Percentiles rank a stretch among this genome's conserved stretches.
phyloP scores from a whole-genome alignment of 2,329 filamentous ascomycete genomes.

The Colletotrichum cordylinicola region DNA sequence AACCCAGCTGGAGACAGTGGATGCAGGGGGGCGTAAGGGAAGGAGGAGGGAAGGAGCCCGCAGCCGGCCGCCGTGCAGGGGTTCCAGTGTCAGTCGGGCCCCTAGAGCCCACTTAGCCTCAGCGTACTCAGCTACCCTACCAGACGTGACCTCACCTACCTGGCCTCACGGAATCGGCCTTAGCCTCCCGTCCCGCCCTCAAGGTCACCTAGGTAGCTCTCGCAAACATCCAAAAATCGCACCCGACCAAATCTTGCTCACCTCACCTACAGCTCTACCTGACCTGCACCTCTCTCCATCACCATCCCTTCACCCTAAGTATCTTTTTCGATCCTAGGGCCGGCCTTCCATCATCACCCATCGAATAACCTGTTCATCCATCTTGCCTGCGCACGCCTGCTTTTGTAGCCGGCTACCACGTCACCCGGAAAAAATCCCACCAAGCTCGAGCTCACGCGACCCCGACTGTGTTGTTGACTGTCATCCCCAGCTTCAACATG shows the following conservation, averaged over 20 bases:
- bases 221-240: background rate
- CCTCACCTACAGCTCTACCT: background rate
- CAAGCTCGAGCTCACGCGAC: conserved; percentile 12
- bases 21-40: conserved; percentile 1
- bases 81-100: background rate
- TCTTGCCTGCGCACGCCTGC: background rate
- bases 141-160: background rate
- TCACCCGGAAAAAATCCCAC: conserved; percentile 9
- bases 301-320: background rate
- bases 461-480: conserved; percentile 4
- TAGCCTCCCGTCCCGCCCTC: background rate
- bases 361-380: background rate
- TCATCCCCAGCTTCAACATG: conserved; percentile 50
- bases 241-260: conserved; percentile 3
- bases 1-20: conserved; percentile 3
- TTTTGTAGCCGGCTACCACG: conserved; percentile 8
- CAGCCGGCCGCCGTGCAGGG: conserved; percentile 1
- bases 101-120: conserved; percentile 9
- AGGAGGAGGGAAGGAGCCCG: conserved; percentile 1
- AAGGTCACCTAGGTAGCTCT: background rate
- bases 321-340: conserved; percentile 13
- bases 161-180: background rate
- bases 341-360: background rate
- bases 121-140: background rate
- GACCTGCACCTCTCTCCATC: background rate